A percentile compares a stretch with the other conserved stretches of the same genome.
Evolutionary conservation across 129 eudicot species (phyloP).

Genomic region (Mikania micrantha): DNA sequence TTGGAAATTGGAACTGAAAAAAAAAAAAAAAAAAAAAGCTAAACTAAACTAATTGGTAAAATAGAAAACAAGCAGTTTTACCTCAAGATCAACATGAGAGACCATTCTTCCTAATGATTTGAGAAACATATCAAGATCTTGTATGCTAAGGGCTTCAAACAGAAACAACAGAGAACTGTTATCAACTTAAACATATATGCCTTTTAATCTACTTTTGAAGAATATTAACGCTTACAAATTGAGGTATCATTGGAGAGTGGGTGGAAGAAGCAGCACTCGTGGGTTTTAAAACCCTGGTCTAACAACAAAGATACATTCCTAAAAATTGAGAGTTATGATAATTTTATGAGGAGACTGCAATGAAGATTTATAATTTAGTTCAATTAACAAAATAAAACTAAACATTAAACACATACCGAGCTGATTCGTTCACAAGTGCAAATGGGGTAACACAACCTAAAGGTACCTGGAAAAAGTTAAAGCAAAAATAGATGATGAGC

Average conservation of each 20-base stretch:
- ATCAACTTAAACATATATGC: too few species aligned
- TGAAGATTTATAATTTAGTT: background rate
- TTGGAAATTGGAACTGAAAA: background rate
- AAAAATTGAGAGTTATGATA: slow-evolving; percentile 13
- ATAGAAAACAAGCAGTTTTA: slow-evolving; percentile 23
- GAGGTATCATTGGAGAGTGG: slow-evolving; percentile 88
- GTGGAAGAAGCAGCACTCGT: slow-evolving; percentile 82
- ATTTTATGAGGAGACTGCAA: background rate
- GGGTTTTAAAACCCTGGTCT: slow-evolving; percentile 69
- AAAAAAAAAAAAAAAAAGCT: background rate
- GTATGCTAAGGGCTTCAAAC: slow-evolving; percentile 53
- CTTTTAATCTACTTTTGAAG: background rate
- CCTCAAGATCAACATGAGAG: slow-evolving; percentile 89
- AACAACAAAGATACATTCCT: slow-evolving; percentile 78
- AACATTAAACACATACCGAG: slow-evolving; percentile 40
- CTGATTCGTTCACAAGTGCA: slow-evolving; percentile 81
- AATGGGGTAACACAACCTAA: slow-evolving; percentile 94
- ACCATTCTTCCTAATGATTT: slow-evolving; percentile 68
- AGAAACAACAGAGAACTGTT: background rate
- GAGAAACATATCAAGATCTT: slow-evolving; percentile 68
- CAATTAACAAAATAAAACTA: background rate
- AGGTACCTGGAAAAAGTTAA: slow-evolving; percentile 57
- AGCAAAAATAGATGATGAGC: slow-evolving; percentile 1
- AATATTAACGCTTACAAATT: slow-evolving; percentile 44
- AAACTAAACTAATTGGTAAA: background rate